phyloP scores from a whole-genome alignment of 192 early-diverging fungal species.

The Podila verticillata region DNA sequence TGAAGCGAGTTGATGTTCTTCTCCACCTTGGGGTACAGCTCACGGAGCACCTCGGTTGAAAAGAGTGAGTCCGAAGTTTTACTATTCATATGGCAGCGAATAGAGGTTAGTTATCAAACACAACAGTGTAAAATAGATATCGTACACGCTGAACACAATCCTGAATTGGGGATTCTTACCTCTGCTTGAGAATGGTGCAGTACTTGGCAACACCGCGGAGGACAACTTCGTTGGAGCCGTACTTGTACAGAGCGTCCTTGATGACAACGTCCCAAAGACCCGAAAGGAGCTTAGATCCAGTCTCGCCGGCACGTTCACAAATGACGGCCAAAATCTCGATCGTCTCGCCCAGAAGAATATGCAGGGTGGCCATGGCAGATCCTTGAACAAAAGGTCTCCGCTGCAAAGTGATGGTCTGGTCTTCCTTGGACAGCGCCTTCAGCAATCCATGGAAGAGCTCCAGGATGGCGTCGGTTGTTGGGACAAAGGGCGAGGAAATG shows the following conservation, averaged over 20 bases:
- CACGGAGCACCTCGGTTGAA: conserved; percentile 51
- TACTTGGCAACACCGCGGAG: conserved; percentile 57
- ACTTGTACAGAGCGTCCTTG: conserved; percentile 50
- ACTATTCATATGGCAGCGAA: conserved; percentile 6
- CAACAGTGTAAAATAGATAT: background rate
- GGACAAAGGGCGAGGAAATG: conserved; percentile 42
- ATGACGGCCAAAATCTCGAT: conserved; percentile 56
- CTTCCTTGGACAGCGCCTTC: conserved; percentile 39
- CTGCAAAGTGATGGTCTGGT: conserved; percentile 36
- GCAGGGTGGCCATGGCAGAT: conserved; percentile 52
- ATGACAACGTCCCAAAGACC: conserved; percentile 52
- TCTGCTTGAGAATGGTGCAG: conserved; percentile 47
- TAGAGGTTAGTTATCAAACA: background rate
- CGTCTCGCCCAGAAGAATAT: conserved; percentile 59
- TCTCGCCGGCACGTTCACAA: conserved; percentile 13
- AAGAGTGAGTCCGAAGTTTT: conserved; percentile 45
- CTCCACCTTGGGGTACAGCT: conserved; percentile 61
- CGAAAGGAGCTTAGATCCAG: conserved; percentile 24
- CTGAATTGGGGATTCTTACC: conserved; percentile 28
- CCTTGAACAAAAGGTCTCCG: conserved; percentile 54
- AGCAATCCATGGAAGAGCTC: conserved; percentile 43
- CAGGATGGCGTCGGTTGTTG: conserved; percentile 30
- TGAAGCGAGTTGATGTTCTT: conserved; percentile 69
- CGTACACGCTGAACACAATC: background rate
- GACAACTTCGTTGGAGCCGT: conserved; percentile 58